Base-by-base conservation (phyloP, 805 yeast species). In the Candida germanica region DNA sequence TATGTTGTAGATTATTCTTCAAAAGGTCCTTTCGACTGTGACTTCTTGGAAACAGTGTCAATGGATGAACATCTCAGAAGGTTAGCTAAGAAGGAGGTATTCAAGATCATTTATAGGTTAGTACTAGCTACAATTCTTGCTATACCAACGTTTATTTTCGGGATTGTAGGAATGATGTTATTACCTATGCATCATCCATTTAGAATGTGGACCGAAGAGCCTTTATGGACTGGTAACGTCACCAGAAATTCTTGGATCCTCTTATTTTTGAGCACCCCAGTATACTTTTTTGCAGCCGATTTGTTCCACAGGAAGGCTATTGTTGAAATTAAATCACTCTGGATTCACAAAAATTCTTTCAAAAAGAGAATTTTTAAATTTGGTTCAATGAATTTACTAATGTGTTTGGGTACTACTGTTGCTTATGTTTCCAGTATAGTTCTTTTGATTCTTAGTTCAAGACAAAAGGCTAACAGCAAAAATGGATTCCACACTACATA, bases 341-440 rank as follows among this genome's bases (percentile, higher is more conserved):
- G 87, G 85, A 51, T 61, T 11, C 64, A 67, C 28, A 73, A 72
- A 24, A 79, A 75, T 30, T 60, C 79, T 1, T 76, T 79, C 71
- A 61, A 52, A 15, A 69, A 75, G 44, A 61, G 88, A 26, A 42
- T 83, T 11, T 71, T 83, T 43, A 71, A 72, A 47, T 84, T 84
- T 56, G 94, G 94, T 3, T 80, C 88, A 2, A 84, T 84, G 91
- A 83, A 75, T 51, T 54, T 83, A 43, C 68, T 84, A 44, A 79
- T 84, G 81, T 70, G 77, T 33, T 57, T 83, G 31, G 93, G 93
- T 8, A 84, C 91, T 0, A 60, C 83, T 0, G 78, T 84, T 15
- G 77, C 91, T 1, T 84, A 83, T 52, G 69, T 80, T 54, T 75
- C 87, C 4, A 79, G 87, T 50, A 68, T 84, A 26, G 79, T 73